Evolutionary conservation across 1,284 basidiomycete genomes (phyloP), one percentile per base, ranked within the genome.

Genomic region (Apiotrichum brassicae): DNA sequence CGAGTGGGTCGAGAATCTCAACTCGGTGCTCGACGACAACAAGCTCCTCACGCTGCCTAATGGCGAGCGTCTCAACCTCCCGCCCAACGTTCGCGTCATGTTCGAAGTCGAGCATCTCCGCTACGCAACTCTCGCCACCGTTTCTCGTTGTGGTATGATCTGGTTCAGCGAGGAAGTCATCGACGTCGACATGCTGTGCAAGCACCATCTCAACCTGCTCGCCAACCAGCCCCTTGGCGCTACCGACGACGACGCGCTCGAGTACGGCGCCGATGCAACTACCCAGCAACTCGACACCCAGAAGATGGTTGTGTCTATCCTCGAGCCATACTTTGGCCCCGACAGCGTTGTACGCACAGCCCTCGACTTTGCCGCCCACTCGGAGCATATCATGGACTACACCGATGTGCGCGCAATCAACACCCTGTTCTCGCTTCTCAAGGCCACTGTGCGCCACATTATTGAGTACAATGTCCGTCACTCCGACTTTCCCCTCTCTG

Each of bases 91-190:
- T 22, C 85, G 95, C 53, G 93, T 99, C 74, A 93, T 99, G 90
- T 99, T 99, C 68, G 95, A 99, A 72, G 97, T 98, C 49, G 97
- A 99, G 73, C 91, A 94, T 71, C 81, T 99, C 60, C 87, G 85
- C 63, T 98, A 95, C 70, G 97, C 95, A 0, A 99, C 97, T 1
- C 82, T 90, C 41, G 95, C 95, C 8, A 99, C 95, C 14, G 97
- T 99, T 76, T 95, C 91, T 81, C 93, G 95, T 49, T 99, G 95
- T 70, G 95, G 95, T 71, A 99, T 99, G 95, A 94, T 99, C 64
- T 99, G 95, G 95, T 99, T 99, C 76, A 97, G 91, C 68, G 91
- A 97, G 54, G 92, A 97, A 57, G 85, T 94, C 42, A 84, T 99
- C 26, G 83, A 88, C 56, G 84, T 91, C 3, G 76, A 79, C 4